Evolutionary conservation across 768 basidiomycete species (phyloP).

Genomic region (Chlorophyllum brunneum): DNA sequence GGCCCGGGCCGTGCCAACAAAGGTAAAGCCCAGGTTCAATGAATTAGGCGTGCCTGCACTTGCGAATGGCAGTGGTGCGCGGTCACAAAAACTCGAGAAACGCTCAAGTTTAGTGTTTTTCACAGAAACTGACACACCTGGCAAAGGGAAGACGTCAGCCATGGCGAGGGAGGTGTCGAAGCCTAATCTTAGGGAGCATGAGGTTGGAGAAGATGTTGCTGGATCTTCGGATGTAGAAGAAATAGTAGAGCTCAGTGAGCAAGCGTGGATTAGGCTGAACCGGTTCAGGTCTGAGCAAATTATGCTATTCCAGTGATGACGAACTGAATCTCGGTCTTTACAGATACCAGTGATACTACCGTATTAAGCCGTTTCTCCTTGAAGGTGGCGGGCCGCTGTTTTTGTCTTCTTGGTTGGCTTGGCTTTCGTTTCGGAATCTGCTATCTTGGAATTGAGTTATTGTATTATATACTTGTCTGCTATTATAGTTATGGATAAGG

Average conservation of each 20-base stretch:
- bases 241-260: constrained; percentile 12
- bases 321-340: background rate
- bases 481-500: too few relatives aligned
- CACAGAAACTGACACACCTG: background rate
- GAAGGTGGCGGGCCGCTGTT: background rate
- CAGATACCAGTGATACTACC: background rate
- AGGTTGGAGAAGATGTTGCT: background rate
- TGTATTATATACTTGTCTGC: background rate
- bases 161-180: background rate
- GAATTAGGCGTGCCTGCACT: background rate
- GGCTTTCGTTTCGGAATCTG: background rate
- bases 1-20: background rate
- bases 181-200: background rate
- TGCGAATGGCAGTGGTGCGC: background rate
- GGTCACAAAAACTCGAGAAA: background rate
- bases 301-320: background rate
- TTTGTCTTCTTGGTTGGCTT: background rate
- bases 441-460: background rate
- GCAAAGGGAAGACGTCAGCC: background rate
- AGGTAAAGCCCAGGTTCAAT: background rate
- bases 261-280: constrained; percentile 13
- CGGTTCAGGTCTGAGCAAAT: constrained; percentile 22
- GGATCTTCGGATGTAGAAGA: constrained; percentile 12
- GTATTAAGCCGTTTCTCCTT: background rate
- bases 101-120: constrained; percentile 11